Base-by-base conservation (phyloP, 345 rosid genomes). In the Draba incana region DNA sequence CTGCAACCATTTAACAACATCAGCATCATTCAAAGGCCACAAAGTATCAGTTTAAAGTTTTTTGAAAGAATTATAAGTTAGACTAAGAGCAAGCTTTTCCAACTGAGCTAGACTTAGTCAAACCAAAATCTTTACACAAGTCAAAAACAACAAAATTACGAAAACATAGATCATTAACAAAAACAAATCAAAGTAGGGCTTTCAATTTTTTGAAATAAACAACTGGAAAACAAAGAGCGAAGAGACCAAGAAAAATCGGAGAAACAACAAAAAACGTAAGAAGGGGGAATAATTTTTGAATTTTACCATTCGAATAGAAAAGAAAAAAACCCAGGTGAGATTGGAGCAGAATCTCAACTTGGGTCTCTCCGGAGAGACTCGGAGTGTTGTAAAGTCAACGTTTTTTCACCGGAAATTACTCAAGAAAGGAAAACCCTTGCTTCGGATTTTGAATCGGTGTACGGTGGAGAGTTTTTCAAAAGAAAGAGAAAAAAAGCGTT, bases 1-100 rank as follows among this genome's bases (percentile, higher is more conserved):
- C 96, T 89, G 79, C 62, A 68, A 62, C 38, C 38, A 46, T 46
- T 46, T 47, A 28, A 57, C 16, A 55, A 57, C 38, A 75, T 46
- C 53, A 65, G 27, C 30, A 65, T 28, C 62, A 59, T 15, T 60
- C 66, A 59, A 44, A 2, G 3, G 13, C 7, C 28, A 39, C 10
- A 16, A 15, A 47, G 12, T 0, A 46, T 46, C 27, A 4, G 37
- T 39, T 5, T 20, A 20, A 20, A 1, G 20, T 20, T 20, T 20
- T 20, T 20, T 20, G 20, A 20, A 20, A 20, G 20, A 20, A 20
- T 20, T 20, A 20, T 1, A 20, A 20, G 20, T 20, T 20, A 20
- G 20, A 20, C 20, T 20, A 20, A 20, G 43, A 70, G 4, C 48
- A 24, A 44, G 54, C 7, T 27, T 28, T 6, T 54, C 12, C 23